Evolutionary conservation across 345 rosid species (phyloP), one percentile per base, ranked within the genome.

Genomic region (Durio zibethinus): DNA sequence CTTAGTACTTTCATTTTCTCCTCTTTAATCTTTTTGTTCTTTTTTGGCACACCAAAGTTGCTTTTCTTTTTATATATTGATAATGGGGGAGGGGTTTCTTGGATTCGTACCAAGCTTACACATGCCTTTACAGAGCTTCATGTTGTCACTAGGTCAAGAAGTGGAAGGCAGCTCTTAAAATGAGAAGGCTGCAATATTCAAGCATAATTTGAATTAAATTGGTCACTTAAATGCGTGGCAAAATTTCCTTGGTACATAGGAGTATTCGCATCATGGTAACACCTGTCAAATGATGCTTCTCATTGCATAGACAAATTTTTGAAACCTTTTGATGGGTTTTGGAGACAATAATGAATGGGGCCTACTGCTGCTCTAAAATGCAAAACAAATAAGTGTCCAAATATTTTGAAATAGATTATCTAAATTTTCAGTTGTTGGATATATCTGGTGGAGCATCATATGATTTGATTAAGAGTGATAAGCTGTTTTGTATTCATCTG

Each of bases 381-480:
- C 21, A 29, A 52, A 45, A 56, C 43, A 42, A 72, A 63, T 33
- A n/a, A n/a, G n/a, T n/a, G n/a, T n/a, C n/a, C n/a, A n/a, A n/a
- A n/a, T n/a, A n/a, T n/a, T n/a, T 36, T 76, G 36, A 23, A 40
- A 47, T 21, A 29, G 40, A 38, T 23, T 42, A 73, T 53, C 45
- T 10, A 20, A 65, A 35, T 47, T 20, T 20, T 47, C 48, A 11
- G 15, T 38, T 61, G 10, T 45, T 61, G 64, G 20, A 35, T 73
- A 8, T 38, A 43, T 57, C 36, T 12, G 21, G 62, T 45, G 20
- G 62, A 53, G 68, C 73, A 64, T 35, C 52, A 27, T 40, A n/a
- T 72, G 74, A 80, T 64, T 71, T 64, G 70, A 72, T 72, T 33
- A 36, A 47, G 53, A 45, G 42, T 43, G 70, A 45, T 36, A 64